Base-by-base conservation (phyloP, 2,329 filamentous ascomycete species). In the Ophiobolus disseminans region DNA sequence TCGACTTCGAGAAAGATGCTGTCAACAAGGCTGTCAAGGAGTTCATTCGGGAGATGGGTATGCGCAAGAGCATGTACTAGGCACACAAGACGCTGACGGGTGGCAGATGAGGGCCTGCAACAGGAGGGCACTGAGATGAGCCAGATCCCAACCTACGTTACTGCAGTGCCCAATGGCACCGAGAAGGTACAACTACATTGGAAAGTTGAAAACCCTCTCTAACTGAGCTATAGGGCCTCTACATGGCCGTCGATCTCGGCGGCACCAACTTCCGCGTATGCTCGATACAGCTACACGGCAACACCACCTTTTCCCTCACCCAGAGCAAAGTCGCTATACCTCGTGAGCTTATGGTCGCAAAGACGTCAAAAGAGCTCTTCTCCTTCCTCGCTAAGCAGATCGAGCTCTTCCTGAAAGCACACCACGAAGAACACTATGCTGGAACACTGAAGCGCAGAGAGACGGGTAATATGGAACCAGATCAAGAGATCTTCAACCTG, bases 191-290 rank as follows among this genome's bases (percentile, higher is more conserved):
- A 63, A 91, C 96, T 76, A 96, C 96, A 40, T 25, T 14, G 43
- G 9, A 9, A 21, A 2, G 13, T 22, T 13, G 14, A 16, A 26
- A 30, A 19, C 10, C 10, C 5, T 14, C 17, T n/a, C 22, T 4
- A 13, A 38, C 53, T 54, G 47, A 55, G 13, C 7, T 32, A n/a
- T 63, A 95, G 91, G 94, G 94, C 38, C 81, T 97, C 30, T 99
- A 97, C 77, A 86, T 99, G 69, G 93, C 94, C 30, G 92, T 99
- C 58, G 94, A 99, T 69, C 83, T 99, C n/a, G 94, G 94, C 55
- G 94, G 94, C 65, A 99, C 94, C 58, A 99, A 99, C 78, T 96
- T 97, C 76, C 89, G 94, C 63, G 94, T 99, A 67, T 99, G 94
- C 79, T 97, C 93, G 34, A 89, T 99, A 67, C 84, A 90, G 63